Evolutionary conservation across 2,329 filamentous ascomycete species (phyloP).

Genomic region (Cyphellophora attinorum): DNA sequence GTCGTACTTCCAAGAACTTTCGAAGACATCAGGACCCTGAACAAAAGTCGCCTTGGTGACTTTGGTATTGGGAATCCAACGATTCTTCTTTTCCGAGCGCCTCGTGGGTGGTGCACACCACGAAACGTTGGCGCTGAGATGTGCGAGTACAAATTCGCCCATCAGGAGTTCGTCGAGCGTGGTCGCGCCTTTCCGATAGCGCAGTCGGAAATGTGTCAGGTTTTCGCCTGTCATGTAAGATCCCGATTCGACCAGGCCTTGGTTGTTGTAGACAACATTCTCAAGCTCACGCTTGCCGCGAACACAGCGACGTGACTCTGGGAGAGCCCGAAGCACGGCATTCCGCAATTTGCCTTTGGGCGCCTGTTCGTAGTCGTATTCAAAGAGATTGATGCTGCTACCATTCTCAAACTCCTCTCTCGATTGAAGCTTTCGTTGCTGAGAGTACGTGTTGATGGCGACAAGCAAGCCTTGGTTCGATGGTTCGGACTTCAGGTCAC

Average conservation of each 20-base stretch:
- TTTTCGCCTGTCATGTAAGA: constrained; percentile 45
- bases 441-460: constrained; percentile 38
- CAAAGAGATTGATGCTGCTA: constrained; percentile 34
- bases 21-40: constrained; percentile 42
- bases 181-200: constrained; percentile 44
- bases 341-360: not conserved
- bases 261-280: constrained; percentile 34
- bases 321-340: not conserved
- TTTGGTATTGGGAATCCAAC: constrained; percentile 47
- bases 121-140: constrained; percentile 44
- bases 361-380: constrained; percentile 35
- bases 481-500: constrained; percentile 36
- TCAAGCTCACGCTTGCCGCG: constrained; percentile 19
- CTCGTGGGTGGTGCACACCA: constrained; percentile 44
- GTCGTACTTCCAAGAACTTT: constrained; percentile 40
- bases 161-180: constrained; percentile 47
- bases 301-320: not conserved
- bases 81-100: constrained; percentile 41
- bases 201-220: constrained; percentile 43
- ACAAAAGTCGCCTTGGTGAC: constrained; percentile 47
- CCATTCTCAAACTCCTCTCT: constrained; percentile 37
- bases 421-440: constrained; percentile 34
- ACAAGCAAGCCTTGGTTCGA: constrained; percentile 30
- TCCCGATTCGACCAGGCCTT: constrained; percentile 43
- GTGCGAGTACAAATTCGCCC: constrained; percentile 44